These are phyloP conservation scores for Peniophora sp. DNA, from an alignment of 1,284 basidiomycete genomes.

Conservation along the genomic window DNA sequence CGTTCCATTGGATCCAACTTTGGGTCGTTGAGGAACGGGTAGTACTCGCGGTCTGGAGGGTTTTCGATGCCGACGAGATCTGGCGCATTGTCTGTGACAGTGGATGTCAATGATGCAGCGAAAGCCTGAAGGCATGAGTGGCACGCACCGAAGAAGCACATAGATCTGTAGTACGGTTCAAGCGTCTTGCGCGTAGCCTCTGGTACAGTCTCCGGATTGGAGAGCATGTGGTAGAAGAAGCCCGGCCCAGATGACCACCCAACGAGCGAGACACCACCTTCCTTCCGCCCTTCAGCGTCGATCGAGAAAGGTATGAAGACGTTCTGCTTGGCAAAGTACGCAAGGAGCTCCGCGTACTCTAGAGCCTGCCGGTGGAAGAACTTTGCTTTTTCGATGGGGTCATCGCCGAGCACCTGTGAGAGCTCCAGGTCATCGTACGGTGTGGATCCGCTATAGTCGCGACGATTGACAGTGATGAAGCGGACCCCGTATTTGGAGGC, in stretches of 20 bases:
- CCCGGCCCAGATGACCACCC: background rate
- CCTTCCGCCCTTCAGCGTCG: background rate
- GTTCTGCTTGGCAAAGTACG: background rate
- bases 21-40: background rate
- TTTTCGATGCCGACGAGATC: background rate
- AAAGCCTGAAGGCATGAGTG: background rate
- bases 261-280: background rate
- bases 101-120: too few relatives aligned
- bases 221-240: background rate
- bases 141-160: background rate
- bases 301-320: background rate
- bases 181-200: background rate
- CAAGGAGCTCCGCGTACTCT: constrained; percentile 1
- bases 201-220: background rate
- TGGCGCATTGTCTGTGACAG: background rate
- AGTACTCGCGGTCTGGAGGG: background rate
- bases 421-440: background rate
- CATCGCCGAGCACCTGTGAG: background rate
- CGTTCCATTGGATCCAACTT: background rate
- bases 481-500: background rate
- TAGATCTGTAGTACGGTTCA: background rate
- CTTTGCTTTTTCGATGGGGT: background rate
- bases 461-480: background rate
- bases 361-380: constrained; percentile 1
- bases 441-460: background rate